phyloP scores from a whole-genome alignment of 371 early-diverging fungal species.

The Mortierella polycephala region DNA sequence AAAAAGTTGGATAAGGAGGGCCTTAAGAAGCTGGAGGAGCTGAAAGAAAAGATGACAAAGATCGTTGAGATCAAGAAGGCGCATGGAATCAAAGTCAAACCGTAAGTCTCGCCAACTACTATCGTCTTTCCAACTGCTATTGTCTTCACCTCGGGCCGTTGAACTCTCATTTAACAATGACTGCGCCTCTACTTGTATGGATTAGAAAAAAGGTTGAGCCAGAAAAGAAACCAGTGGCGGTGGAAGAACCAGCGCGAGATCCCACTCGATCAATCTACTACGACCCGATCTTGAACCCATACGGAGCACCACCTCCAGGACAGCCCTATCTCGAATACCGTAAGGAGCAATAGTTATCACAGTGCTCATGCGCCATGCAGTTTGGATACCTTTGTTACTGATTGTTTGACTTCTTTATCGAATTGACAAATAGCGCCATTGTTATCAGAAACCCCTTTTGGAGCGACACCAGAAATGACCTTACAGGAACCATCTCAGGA shows the following conservation, averaged over 20 bases:
- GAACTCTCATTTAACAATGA: background rate
- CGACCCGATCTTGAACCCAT: constrained; percentile 56
- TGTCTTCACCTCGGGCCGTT: background rate
- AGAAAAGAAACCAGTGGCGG: constrained; percentile 17
- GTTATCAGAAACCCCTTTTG: constrained; percentile 14
- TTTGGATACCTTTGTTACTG: background rate
- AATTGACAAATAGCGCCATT: constrained; percentile 24
- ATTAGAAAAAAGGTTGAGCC: constrained; percentile 39
- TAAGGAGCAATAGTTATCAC: constrained; percentile 8
- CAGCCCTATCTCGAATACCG: constrained; percentile 54
- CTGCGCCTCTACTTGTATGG: background rate
- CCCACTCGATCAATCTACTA: constrained; percentile 57
- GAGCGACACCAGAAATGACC: background rate
- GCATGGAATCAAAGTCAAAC: constrained; percentile 46
- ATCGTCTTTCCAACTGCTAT: background rate
- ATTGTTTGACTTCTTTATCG: background rate
- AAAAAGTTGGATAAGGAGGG: constrained; percentile 64
- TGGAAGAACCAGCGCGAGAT: constrained; percentile 40
- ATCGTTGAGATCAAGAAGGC: constrained; percentile 64
- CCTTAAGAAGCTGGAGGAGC: constrained; percentile 56
- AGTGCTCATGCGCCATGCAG: background rate
- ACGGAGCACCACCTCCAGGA: constrained; percentile 57
- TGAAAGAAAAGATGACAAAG: constrained; percentile 58
- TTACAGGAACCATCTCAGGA: constrained; percentile 3
- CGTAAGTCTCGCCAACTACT: constrained; percentile 12